Evolutionary conservation across 176 grass and related monocot species (phyloP), one percentile per base, ranked within the genome.

Genomic region (Dendrocalamus sinicus): DNA sequence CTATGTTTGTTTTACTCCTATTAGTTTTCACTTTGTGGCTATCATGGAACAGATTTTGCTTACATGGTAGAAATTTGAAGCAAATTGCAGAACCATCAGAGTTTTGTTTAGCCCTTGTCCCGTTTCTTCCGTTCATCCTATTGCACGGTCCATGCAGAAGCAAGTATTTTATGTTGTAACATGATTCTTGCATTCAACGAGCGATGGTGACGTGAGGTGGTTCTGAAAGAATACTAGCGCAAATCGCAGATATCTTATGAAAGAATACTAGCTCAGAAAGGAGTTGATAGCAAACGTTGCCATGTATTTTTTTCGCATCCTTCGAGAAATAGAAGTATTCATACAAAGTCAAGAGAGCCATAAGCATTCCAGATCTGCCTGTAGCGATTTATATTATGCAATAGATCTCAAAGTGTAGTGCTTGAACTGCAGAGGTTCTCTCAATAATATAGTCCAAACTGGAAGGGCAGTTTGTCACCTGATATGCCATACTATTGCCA

Each of bases 401-500:
- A 53, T 24, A 74, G 13, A 37, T 32, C 43, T 41, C n/a, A 81
- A 19, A 77, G 19, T 40, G 16, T 48, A 79, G 43, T 53, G 41
- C 22, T 35, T 85, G 41, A 32, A 28, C 9, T 9, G 22, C 14
- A 86, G 24, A 48, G 48, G 59, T 72, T 51, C 57, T 76, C 16
- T 1, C 28, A 81, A 76, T 45, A 39, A 4, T 48, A 84, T 17
- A 66, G 3, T 75, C 43, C 72, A 30, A 30, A 75, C 47, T 22
- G 47, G 43, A 67, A 46, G 46, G 67, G 8, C 35, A 53, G 64
- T 43, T 72, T 69, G 40, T 14, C 50, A 8, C 22, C 11, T 82
- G 72, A 46, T 40, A 47, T 65, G n/a, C 2, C 78, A 32, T 37
- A 65, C 77, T 90, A 93, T 84, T 95, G 91, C 92, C 89, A 93